These are phyloP conservation scores for Secale cereale DNA, from an alignment of 176 grass and related monocot genomes.

Conservation along the genomic window DNA sequence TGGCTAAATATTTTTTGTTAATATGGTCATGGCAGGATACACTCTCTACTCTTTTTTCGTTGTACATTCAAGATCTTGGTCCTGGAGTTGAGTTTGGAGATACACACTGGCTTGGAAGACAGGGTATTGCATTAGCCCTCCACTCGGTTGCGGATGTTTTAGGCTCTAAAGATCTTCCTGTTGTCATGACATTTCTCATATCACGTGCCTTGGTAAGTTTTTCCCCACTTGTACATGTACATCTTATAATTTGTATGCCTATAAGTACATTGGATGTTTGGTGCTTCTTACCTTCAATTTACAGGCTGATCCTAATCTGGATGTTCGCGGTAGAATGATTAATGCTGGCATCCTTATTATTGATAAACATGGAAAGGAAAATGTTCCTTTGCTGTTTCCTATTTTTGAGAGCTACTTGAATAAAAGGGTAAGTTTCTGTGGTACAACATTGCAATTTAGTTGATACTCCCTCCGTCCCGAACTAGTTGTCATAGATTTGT, in stretches of 20 bases:
- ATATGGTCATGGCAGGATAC: slow-evolving; percentile 59
- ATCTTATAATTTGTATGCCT: slow-evolving; percentile 2
- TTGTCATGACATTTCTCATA: slow-evolving; percentile 98
- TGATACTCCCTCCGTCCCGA: background rate
- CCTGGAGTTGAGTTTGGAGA: slow-evolving; percentile 56
- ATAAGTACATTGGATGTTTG: slow-evolving; percentile 7
- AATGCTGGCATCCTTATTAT: slow-evolving; percentile 96
- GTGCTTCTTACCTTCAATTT: slow-evolving; percentile 22
- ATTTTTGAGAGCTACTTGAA: slow-evolving; percentile 99
- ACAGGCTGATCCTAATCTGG: slow-evolving; percentile 92
- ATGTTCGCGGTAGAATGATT: slow-evolving; percentile 97
- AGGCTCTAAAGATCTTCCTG: slow-evolving; percentile 87
- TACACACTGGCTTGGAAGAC: slow-evolving; percentile 78
- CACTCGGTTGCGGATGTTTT: slow-evolving; percentile 90
- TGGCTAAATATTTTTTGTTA: background rate
- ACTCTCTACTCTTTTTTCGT: slow-evolving; percentile 78
- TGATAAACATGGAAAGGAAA: slow-evolving; percentile 97
- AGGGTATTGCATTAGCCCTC: slow-evolving; percentile 90
- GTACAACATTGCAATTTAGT: slow-evolving; percentile 8
- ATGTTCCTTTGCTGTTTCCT: slow-evolving; percentile 95
- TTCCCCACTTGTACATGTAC: background rate
- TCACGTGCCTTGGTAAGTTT: slow-evolving; percentile 80
- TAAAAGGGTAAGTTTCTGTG: slow-evolving; percentile 61
- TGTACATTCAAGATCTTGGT: slow-evolving; percentile 80
- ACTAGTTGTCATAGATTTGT: too few species aligned